A percentile compares a stretch with the other conserved stretches of the same genome.
These are phyloP conservation scores for Sugiyamaella smithiae DNA, from an alignment of 805 yeast genomes.

Conservation along the genomic window DNA sequence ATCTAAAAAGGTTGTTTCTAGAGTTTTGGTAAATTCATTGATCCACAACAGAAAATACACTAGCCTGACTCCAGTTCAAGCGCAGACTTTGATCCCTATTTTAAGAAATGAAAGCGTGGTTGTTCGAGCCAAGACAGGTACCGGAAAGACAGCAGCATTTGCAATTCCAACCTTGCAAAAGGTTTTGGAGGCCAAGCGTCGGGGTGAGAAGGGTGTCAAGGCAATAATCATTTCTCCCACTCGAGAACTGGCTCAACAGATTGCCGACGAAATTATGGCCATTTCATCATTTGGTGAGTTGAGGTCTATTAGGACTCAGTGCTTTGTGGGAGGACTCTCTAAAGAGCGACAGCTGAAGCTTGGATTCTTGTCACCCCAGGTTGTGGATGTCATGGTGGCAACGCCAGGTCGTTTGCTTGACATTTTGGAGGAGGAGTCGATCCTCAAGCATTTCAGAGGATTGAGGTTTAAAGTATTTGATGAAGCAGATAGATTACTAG, in stretches of 20 bases:
- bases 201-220: conserved; percentile 43
- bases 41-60: conserved; percentile 32
- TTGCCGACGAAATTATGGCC: conserved; percentile 59
- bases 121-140: conserved; percentile 91
- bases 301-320: conserved; percentile 39
- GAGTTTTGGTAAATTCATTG: conserved; percentile 35
- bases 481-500: conserved; percentile 87
- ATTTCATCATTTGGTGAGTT: conserved; percentile 38
- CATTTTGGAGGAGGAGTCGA: conserved; percentile 48
- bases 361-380: conserved; percentile 31
- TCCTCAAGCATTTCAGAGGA: conserved; percentile 46
- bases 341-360: conserved; percentile 39
- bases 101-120: conserved; percentile 71
- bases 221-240: conserved; percentile 83
- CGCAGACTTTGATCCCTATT: conserved; percentile 53
- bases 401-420: conserved; percentile 87
- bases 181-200: conserved; percentile 38
- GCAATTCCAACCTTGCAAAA: conserved; percentile 75
- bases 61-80: conserved; percentile 37
- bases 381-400: conserved; percentile 69
- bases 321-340: conserved; percentile 68
- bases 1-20: conserved; percentile 26
- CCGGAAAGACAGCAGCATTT: conserved; percentile 91
- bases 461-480: conserved; percentile 72
- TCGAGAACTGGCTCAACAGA: conserved; percentile 85